Base-by-base conservation (phyloP, 805 yeast species). In the Saccharomycopsis schoenii region DNA sequence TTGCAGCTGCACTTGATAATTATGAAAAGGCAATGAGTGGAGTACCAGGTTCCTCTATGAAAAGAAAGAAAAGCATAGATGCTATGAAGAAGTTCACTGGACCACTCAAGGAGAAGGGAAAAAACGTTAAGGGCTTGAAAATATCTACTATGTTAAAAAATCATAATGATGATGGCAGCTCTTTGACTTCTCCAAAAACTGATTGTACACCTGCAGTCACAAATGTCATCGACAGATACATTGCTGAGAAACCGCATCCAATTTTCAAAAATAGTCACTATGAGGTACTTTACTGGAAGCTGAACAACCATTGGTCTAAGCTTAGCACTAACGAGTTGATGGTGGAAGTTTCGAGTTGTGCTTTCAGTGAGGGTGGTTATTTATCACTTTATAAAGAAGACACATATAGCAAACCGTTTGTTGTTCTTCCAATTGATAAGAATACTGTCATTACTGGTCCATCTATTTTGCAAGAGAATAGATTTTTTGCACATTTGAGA, bases 401-500 rank as follows among this genome's bases (percentile, higher is more conserved):
- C 19, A 36, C 56, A 10, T 51, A 37, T 43, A 61, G 51, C 36
- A 60, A 60, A 24, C 65, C 65, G 36, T 58, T 37, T 21, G 36
- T 61, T 42, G 57, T 61, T 25, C 43, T 62, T 21, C 63, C 65
- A 47, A 34, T 62, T 34, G 47, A 62, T 21, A 21, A 17, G 9
- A 39, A 41, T 34, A 37, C 54, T 36, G 17, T 36, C 3, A 54
- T 62, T 55, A 51, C 61, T 25, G 55, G 55, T n/a, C 52, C 60
- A 40, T 51, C 55, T 36, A 11, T 47, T 21, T 47, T 47, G 34
- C n/a, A 47, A 21, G n/a, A 47, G 15, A 37, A 58, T 50, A 36
- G 39, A 19, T 51, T 57, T 29, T 59, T 60, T 24, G 59, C 60
- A 41, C 65, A 62, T 29, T 25, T 62, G n/a, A 62, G 58, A 51